A percentile compares a stretch with the other conserved stretches of the same genome.
phyloP scores from a whole-genome alignment of 1,284 basidiomycete genomes.

The Irpex rosettiformis region DNA sequence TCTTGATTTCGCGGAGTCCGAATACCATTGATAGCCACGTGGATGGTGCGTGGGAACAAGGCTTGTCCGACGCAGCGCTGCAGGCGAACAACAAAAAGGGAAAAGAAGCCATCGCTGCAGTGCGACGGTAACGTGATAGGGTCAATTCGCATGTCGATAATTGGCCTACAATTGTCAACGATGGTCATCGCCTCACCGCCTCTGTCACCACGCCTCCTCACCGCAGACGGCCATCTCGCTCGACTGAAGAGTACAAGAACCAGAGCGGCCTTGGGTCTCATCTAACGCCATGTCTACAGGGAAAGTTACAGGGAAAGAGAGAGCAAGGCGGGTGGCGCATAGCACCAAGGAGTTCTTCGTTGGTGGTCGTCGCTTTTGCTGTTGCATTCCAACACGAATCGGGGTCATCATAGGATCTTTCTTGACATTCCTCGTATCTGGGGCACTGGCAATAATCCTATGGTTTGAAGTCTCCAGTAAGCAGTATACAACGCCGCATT shows the following conservation, averaged over 20 bases:
- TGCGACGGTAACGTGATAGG: not conserved
- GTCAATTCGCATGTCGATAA: not conserved
- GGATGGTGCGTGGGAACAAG: not conserved
- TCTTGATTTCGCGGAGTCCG: not conserved
- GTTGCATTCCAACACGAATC: slow-evolving; percentile 58
- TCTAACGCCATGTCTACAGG: not conserved
- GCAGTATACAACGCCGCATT: too few species aligned
- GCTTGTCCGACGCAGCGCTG: too few species aligned
- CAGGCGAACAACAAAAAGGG: not conserved
- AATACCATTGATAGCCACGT: not conserved
- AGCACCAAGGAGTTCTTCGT: slow-evolving; percentile 33
- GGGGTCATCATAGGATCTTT: slow-evolving; percentile 54
- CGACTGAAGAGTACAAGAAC: not conserved
- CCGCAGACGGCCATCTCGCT: not conserved
- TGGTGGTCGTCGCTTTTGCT: slow-evolving; percentile 50
- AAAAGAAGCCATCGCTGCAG: not conserved
- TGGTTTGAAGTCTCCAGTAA: slow-evolving; percentile 59
- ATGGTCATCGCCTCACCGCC: not conserved
- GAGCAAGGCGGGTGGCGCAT: not conserved
- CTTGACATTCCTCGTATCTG: slow-evolving; percentile 49
- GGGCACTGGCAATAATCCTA: slow-evolving; percentile 45
- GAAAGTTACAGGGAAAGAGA: not conserved
- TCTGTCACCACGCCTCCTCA: not conserved
- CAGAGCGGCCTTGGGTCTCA: not conserved
- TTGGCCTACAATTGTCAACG: not conserved